Evolutionary conservation across 73 alveolate species (phyloP), one percentile per base, ranked within the genome.

Genomic region (Blepharisma stoltei): DNA sequence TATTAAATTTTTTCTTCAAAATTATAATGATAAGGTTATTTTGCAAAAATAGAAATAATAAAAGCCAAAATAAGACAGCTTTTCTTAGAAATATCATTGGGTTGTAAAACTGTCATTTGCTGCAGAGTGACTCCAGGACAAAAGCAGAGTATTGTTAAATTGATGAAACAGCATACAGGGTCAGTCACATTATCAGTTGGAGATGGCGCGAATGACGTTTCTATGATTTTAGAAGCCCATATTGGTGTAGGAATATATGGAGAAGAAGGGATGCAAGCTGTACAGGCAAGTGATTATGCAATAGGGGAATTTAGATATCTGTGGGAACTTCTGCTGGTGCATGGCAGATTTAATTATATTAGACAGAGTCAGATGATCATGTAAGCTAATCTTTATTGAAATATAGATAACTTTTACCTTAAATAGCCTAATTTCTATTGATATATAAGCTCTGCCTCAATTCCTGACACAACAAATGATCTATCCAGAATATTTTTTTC

Each of bases 121-220:
- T 93, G 98, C 54, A 84, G 98, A 75, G 95, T 89, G 77, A 88
- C 95, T 38, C 98, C 98, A 1, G 87, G 87, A 79, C 93, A 97
- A 82, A 97, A 97, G 84, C 96, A 97, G 11, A 96, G 92, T 71
- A 96, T 96, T 27, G 99, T 96, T 20, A 76, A 85, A 80, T 79
- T 92, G 65, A 92, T 88, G 46, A 96, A 92, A 84, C 81, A 95
- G 95, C 88, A 70, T 37, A 54, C 76, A 20, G 73, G 77, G 27
- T 11, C 60, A 25, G 83, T 86, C 6, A 94, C 99, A 8, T 76
- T 97, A 25, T 98, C 99, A 4, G 93, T 97, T 37, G 99, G 99
- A 4, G 99, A 97, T 81, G 99, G 99, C 20, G 99, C 98, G 6
- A 97, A 97, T 78, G 99, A 97, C 84, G 99, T 95, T 0, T 88